phyloP scores from a whole-genome alignment of 495 filamentous ascomycete species.

The Aspergillus affinis region DNA sequence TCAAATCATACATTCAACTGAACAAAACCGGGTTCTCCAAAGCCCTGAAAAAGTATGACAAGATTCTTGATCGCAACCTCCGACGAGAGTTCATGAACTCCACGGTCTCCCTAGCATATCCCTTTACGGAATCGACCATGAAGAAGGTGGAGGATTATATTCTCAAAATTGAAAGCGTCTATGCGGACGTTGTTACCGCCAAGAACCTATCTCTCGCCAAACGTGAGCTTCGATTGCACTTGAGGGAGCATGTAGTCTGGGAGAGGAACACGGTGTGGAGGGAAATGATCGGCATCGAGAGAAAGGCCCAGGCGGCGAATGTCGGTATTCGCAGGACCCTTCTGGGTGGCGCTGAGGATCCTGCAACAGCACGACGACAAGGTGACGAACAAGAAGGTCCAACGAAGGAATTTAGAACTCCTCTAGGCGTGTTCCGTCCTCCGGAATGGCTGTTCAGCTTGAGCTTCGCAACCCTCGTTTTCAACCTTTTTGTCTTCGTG shows the following conservation, averaged over 20 bases:
- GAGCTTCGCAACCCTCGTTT: conserved; percentile 74
- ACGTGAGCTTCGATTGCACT: conserved; percentile 83
- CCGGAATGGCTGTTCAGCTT: conserved; percentile 82
- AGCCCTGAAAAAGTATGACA: conserved; percentile 98
- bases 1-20: conserved; percentile 93
- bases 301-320: conserved; percentile 92
- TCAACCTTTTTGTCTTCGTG: conserved; percentile 70
- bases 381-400: conserved; percentile 71
- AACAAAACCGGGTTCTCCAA: conserved; percentile 97
- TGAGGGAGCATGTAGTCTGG: conserved; percentile 98
- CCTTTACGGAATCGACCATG: conserved; percentile 72
- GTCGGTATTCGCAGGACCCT: conserved; percentile 78
- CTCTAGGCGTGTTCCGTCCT: conserved; percentile 70
- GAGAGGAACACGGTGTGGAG: conserved; percentile 98
- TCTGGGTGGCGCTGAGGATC: conserved; percentile 72
- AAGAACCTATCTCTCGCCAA: conserved; percentile 72
- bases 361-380: conserved; percentile 68
- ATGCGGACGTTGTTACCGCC: conserved; percentile 76
- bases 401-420: conserved; percentile 72
- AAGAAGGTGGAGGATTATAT: conserved; percentile 69
- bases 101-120: conserved; percentile 69
- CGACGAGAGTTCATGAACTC: conserved; percentile 71
- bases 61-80: conserved; percentile 80
- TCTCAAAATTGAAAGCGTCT: conserved; percentile 68
- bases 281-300: conserved; percentile 97